Evolutionary conservation across 2,329 filamentous ascomycete species (phyloP).

Genomic region (Alternaria panax): DNA sequence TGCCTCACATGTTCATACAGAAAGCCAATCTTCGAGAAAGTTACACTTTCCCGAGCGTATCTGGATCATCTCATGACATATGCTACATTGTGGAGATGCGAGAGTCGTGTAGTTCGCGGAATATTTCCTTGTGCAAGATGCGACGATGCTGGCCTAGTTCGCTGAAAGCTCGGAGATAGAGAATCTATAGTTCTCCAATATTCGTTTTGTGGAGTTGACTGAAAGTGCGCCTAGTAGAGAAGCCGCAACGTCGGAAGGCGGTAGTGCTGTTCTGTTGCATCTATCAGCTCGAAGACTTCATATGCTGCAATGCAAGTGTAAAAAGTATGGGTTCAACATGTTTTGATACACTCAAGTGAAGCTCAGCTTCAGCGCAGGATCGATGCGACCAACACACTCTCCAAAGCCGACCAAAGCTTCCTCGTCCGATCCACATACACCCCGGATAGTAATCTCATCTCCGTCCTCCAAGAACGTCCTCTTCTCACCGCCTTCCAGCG

Average conservation of each 20-base stretch:
- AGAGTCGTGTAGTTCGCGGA: background rate
- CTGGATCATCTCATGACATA: background rate
- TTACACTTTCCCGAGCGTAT: background rate
- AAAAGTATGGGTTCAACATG: background rate
- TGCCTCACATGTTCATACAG: background rate
- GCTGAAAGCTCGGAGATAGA: background rate
- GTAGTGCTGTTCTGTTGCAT: background rate
- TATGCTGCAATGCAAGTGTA: background rate
- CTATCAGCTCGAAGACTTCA: background rate
- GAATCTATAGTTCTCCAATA: background rate
- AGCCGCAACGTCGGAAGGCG: background rate
- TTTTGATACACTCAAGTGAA: conserved; percentile 15
- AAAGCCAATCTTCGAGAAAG: background rate
- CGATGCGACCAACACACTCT: conserved; percentile 71
- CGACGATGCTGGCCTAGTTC: background rate
- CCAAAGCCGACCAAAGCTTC: conserved; percentile 78
- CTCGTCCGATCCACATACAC: conserved; percentile 68
- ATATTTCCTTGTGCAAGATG: background rate
- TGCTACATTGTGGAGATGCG: background rate
- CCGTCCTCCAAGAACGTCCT: conserved; percentile 77
- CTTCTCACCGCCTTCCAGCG: conserved; percentile 69
- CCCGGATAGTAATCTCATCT: conserved; percentile 72
- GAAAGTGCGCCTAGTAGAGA: no score
- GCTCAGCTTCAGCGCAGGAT: conserved; percentile 42
- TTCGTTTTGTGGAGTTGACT: background rate